Evolutionary conservation across 768 basidiomycete species (phyloP), one percentile per base, ranked within the genome.

Genomic region (Clavulina sp.): DNA sequence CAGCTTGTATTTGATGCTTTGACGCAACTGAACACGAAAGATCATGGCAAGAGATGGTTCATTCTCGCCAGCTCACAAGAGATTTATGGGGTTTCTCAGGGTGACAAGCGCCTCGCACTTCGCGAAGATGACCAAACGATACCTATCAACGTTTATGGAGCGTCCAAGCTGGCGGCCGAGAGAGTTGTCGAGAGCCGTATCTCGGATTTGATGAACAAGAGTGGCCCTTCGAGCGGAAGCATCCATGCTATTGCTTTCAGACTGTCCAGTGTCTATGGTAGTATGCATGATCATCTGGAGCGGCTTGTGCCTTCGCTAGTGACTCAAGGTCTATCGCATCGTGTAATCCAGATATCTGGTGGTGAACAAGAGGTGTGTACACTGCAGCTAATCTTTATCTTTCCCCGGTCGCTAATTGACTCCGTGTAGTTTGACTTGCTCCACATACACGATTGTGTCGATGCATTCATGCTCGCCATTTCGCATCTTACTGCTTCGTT

Each of bases 261-360:
- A 5, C 61, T 61, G n/a, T 50, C 56, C 18, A 60, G 60, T 26
- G 57, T 64, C n/a, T 65, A 64, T 36, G 64, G 64, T 4, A 58
- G 55, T 26, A 51, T 57, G 0, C 54, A 54, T 7, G 61, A 62
- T 48, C 55, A 62, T 30, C 53, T 59, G 5, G 58, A 63, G 18
- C 51, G 62, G 2, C 56, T 63, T 44, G 52, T 64, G 24, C 59
- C 61, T 3, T 53, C 57, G 3, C 41, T 65, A n/a, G 50, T 63
- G 26, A 54, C 53, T n/a, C 56, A 60, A 40, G 60, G 62, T 4
- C 51, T 64, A 13, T 60, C 58, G 9, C 59, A 61, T 40, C 41
- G 59, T 19, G 57, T 60, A 1, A 60, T 65, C 13, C 64, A 65
- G 56, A 58, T 59, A 40, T 41, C 57, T 18, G 59, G 58, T 21